These are phyloP conservation scores for Colletotrichum cuscutae DNA, from an alignment of 2,329 filamentous ascomycete species.

Conservation along the genomic window DNA sequence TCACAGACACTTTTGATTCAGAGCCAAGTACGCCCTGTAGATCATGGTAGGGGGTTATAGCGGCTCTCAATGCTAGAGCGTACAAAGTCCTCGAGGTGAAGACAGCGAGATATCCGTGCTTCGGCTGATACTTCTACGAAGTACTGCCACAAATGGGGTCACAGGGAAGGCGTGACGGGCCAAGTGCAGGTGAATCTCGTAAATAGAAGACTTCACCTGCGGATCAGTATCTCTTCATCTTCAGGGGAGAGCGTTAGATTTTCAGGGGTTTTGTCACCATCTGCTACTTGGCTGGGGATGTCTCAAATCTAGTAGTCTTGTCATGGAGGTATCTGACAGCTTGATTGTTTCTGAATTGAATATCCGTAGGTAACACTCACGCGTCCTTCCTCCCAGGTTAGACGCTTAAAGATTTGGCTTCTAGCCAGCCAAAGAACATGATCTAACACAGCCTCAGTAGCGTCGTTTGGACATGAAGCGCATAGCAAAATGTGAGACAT, in stretches of 20 bases:
- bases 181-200: neutral
- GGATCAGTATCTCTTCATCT: slow-evolving; percentile 13
- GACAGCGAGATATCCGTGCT: no score
- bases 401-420: neutral
- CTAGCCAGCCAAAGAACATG: no score
- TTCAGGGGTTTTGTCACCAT: neutral
- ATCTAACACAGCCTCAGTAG: no score
- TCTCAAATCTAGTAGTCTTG: slow-evolving; percentile 13
- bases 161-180: neutral
- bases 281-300: slow-evolving; percentile 16
- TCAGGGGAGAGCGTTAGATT: neutral
- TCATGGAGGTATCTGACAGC: neutral
- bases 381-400: neutral
- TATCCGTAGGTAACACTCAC: slow-evolving; percentile 1
- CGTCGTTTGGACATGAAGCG: no score
- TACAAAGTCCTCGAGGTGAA: no score
- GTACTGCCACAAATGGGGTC: neutral
- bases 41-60: slow-evolving; percentile 10
- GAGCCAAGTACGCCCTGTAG: slow-evolving; percentile 15
- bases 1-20: slow-evolving; percentile 27
- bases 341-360: neutral
- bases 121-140: no score
- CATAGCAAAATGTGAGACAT: no score
- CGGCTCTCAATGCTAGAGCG: neutral
- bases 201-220: slow-evolving; percentile 3